phyloP scores from a whole-genome alignment of 371 early-diverging fungal species.

The Haplosporangium sp. region DNA sequence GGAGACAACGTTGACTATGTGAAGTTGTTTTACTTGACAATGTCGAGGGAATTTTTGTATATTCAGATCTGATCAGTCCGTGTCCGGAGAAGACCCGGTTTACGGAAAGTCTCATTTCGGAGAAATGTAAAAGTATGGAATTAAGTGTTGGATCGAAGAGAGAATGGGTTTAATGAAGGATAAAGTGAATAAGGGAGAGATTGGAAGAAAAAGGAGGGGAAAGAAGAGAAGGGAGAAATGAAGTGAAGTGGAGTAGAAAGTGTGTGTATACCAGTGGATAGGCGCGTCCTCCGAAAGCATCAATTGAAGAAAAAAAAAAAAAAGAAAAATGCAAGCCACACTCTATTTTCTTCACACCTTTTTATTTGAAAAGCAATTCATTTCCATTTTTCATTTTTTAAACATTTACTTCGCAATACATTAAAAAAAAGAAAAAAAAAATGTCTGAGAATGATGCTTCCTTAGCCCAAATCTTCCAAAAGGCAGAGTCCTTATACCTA shows the following conservation, averaged over 20 bases:
- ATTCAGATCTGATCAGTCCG: constrained; percentile 47
- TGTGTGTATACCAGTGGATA: not conserved
- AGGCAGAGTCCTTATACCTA: constrained; percentile 39
- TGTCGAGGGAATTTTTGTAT: constrained; percentile 17
- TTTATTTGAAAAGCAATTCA: too few relatives aligned
- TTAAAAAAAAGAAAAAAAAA: too few relatives aligned
- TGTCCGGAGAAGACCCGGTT: constrained; percentile 42
- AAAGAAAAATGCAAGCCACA: not conserved
- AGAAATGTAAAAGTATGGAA: not conserved
- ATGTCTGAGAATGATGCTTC: constrained; percentile 47
- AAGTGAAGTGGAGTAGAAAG: not conserved
- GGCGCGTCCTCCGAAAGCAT: not conserved
- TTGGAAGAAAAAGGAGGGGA: not conserved
- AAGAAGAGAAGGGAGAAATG: not conserved
- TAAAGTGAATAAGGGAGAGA: not conserved
- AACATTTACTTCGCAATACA: too few relatives aligned
- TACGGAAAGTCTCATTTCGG: constrained; percentile 14
- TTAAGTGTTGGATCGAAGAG: not conserved
- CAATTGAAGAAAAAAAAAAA: not conserved
- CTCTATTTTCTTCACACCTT: not conserved
- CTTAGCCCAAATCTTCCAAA: constrained; percentile 45
- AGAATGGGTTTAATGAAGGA: not conserved
- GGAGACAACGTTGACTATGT: constrained; percentile 18
- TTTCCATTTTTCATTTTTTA: too few relatives aligned
- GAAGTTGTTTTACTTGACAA: constrained; percentile 25